phyloP scores from a whole-genome alignment of 129 eudicot species.

The Saussurea involucrata region DNA sequence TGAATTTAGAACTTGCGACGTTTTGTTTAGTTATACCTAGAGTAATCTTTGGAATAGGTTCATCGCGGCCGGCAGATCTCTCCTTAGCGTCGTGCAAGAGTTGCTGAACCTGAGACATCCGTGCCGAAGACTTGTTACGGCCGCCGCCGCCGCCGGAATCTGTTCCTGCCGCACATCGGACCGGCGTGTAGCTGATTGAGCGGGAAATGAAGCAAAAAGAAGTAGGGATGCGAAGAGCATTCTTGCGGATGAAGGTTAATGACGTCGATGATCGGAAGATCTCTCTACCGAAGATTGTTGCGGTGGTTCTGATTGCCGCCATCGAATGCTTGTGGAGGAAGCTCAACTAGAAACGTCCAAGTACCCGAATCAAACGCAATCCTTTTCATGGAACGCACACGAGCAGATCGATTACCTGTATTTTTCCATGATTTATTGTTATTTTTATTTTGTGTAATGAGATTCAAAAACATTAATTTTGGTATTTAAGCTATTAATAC shows the following conservation, averaged over 20 bases:
- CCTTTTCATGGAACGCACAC: not conserved
- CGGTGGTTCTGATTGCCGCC: constrained; percentile 56
- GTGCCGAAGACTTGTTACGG: constrained; percentile 59
- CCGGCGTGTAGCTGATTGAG: constrained; percentile 37
- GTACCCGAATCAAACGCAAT: not conserved
- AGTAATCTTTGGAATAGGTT: constrained; percentile 72
- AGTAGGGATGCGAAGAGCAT: not conserved
- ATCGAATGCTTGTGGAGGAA: constrained; percentile 12
- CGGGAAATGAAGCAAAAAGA: constrained; percentile 21
- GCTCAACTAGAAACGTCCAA: not conserved
- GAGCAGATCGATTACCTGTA: not conserved
- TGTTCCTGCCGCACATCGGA: constrained; percentile 51
- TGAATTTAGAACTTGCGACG: not conserved
- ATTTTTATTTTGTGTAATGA: too few species aligned
- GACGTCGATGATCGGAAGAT: constrained; percentile 35
- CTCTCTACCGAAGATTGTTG: constrained; percentile 26
- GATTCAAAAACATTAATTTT: not conserved
- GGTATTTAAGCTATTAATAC: not conserved
- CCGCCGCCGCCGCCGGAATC: constrained; percentile 35
- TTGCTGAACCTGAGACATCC: constrained; percentile 73
- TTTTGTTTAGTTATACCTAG: constrained; percentile 40
- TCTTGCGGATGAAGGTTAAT: not conserved
- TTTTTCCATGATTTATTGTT: not conserved
- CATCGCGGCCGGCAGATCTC: constrained; percentile 60
- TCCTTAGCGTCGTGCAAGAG: constrained; percentile 66